Evolutionary conservation across 2,329 filamentous ascomycete species (phyloP).

Genomic region (Pseudogymnoascus sp.): DNA sequence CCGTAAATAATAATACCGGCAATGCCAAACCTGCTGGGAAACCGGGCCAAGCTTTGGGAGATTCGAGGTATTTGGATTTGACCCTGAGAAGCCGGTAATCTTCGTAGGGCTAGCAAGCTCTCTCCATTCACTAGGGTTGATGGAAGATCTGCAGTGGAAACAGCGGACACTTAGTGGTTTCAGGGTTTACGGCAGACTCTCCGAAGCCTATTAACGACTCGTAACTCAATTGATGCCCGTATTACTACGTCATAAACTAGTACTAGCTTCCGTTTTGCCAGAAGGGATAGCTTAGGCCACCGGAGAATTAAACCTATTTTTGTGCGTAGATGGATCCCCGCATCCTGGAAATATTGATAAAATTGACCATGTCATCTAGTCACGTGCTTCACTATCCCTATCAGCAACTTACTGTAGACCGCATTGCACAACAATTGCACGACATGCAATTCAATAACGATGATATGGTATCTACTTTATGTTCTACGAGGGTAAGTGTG

Average conservation of each 20-base stretch:
- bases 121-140: too few relatives aligned
- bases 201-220: not conserved
- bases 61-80: too few relatives aligned
- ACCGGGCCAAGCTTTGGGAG: too few relatives aligned
- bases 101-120: too few relatives aligned
- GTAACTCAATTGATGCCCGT: too few relatives aligned
- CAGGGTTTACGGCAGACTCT: not conserved
- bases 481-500: not conserved
- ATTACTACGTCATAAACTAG: not conserved
- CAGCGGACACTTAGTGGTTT: not conserved
- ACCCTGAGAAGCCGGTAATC: too few relatives aligned
- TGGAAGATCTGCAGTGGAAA: not conserved
- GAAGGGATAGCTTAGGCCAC: not conserved
- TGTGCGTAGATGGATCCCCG: not conserved
- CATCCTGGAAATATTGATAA: not conserved
- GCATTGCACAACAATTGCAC: not conserved
- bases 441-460: not conserved
- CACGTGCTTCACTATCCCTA: not conserved
- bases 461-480: not conserved
- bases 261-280: not conserved
- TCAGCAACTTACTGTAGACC: not conserved
- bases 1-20: not conserved
- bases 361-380: not conserved
- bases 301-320: not conserved
- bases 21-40: too few relatives aligned